A percentile compares a stretch with the other conserved stretches of the same genome.
phyloP scores from a whole-genome alignment of 106 monocot genomes.

The Chionographis japonica region DNA sequence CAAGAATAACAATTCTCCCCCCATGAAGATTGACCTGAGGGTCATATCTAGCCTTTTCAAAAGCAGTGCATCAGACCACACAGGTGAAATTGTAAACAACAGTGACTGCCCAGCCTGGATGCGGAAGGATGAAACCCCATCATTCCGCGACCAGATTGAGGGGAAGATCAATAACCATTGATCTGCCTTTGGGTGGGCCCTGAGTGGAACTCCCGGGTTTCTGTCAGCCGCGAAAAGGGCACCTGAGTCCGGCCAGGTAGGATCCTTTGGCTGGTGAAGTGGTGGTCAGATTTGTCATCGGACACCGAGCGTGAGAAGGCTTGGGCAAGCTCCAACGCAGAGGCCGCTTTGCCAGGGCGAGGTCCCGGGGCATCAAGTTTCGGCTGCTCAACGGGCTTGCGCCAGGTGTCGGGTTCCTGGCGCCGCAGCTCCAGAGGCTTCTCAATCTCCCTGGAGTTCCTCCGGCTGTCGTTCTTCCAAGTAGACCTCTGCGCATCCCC shows the following conservation, averaged over 20 bases:
- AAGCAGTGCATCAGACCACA: too few species aligned
- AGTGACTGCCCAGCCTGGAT: too few species aligned
- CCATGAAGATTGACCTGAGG: too few species aligned
- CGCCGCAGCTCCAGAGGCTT: conserved; percentile 32
- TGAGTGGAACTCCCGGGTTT: conserved; percentile 42
- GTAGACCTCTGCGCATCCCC: conserved; percentile 29
- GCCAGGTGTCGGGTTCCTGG: conserved; percentile 71
- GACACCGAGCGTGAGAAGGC: conserved; percentile 72
- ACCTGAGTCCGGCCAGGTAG: conserved; percentile 28
- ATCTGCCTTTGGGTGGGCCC: conserved; percentile 42
- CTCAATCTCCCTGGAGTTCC: conserved; percentile 35
- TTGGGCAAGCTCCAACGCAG: conserved; percentile 70
- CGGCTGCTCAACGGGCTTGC: conserved; percentile 59
- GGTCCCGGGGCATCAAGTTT: conserved; percentile 25
- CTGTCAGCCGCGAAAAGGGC: conserved; percentile 73
- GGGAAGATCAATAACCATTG: conserved; percentile 65
- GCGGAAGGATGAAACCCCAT: too few species aligned
- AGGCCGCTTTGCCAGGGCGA: conserved; percentile 53
- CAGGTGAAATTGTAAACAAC: too few species aligned
- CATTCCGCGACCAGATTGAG: too few species aligned
- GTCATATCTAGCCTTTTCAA: too few species aligned
- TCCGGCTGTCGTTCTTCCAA: conserved; percentile 52
- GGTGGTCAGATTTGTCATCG: conserved; percentile 12
- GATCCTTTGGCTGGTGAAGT: conserved; percentile 8
- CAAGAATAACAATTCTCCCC: too few species aligned